These are phyloP conservation scores for Emmonsia crescens DNA, from an alignment of 2,329 filamentous ascomycete genomes.

Conservation along the genomic window DNA sequence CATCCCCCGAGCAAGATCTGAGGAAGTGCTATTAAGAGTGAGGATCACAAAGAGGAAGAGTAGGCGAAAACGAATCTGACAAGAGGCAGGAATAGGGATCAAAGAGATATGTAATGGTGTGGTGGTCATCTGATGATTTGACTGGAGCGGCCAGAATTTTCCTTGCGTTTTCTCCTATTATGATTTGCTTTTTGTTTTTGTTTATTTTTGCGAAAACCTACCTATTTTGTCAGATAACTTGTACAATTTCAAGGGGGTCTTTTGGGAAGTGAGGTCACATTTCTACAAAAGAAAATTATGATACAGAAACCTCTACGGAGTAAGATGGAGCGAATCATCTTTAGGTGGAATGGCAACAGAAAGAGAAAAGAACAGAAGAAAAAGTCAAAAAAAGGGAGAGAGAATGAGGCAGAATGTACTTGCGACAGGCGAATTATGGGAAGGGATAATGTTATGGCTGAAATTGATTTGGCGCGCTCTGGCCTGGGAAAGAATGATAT, in stretches of 20 bases:
- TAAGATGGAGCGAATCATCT: not conserved
- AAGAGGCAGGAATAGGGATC: not conserved
- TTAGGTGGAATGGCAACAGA: not conserved
- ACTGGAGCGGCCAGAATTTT: not conserved
- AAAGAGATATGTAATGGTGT: not conserved
- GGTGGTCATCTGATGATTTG: not conserved
- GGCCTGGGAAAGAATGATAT: not conserved
- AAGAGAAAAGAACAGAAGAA: not conserved
- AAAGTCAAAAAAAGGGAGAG: not conserved
- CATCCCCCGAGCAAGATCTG: constrained; percentile 12
- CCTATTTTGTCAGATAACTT: not conserved
- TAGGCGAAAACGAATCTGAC: not conserved
- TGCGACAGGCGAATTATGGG: not conserved
- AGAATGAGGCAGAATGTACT: not conserved
- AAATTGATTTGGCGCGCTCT: not conserved
- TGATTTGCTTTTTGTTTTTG: not conserved
- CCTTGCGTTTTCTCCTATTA: not conserved
- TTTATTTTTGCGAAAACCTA: not conserved
- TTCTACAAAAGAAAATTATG: not conserved
- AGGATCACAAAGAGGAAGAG: not conserved
- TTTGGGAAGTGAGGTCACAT: not conserved
- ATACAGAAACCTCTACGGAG: not conserved
- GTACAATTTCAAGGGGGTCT: not conserved
- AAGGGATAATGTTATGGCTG: not conserved
- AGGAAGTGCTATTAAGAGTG: not conserved